Evolutionary conservation across 305 asterid genomes (phyloP), one percentile per base, ranked within the genome.

Genomic region (Fraxinus floribunda): DNA sequence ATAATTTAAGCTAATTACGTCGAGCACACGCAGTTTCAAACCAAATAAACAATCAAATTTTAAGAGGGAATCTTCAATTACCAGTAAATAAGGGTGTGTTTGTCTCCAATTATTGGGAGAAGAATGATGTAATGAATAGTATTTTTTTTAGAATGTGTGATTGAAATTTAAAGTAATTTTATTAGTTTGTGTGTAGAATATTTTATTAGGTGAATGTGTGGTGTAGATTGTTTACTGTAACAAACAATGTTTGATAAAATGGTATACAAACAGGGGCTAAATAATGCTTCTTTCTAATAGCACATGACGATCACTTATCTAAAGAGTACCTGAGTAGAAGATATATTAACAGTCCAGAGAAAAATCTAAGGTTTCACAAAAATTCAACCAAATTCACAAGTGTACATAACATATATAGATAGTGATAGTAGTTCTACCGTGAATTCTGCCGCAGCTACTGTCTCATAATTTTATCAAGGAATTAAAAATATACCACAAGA

Each of bases 371-470:
- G 7, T 52, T 52, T 2, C 15, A n/a, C 8, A 5, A 4, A 15
- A 52, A 52, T 3, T 5, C 16, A 15, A 52, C 8, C 7, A 3
- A 13, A n/a, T 52, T 4, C 8, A 52, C 18, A 1, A 52, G 1
- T 16, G 20, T 49, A 16, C 62, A 49, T 49, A 49, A 49, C 60
- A 4, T 52, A 15, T 3, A n/a, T 10, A 46, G 3, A 52, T 16
- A 46, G 22, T 52, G 4, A 4, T 0, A 55, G n/a, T 41, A 52
- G 24, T 76, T 35, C 44, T 85, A 89, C 90, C 80, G 91, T 89
- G 84, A 57, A 13, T 32, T 78, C 93, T 91, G 94, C 94, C 96
- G 80, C 81, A 78, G 85, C 49, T 86, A 57, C 85, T 83, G 85
- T 77, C 93, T 89, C 82, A n/a, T 15, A n/a, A 16, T 34, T 30